A percentile compares a stretch with the other conserved stretches of the same genome.
Evolutionary conservation across 805 yeast genomes (phyloP).

Genomic region (Starmerella cellae): DNA sequence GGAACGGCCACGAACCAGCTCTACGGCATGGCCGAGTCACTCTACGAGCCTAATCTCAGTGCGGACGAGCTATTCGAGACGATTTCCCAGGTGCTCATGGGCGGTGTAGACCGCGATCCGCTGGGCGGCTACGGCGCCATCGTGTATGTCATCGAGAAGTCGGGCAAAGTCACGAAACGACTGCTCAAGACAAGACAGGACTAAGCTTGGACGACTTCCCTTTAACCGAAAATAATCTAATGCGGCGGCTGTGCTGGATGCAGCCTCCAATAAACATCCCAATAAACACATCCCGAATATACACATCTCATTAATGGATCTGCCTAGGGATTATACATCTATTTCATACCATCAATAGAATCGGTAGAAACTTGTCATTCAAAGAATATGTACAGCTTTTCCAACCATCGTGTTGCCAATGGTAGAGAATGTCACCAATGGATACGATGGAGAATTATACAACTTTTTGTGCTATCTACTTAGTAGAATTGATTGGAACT

Average conservation of each 20-base stretch:
- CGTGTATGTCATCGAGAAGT: slow-evolving; percentile 54
- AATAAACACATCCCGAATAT: no score
- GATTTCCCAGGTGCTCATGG: slow-evolving; percentile 80
- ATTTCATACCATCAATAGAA: no score
- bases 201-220: slow-evolving; percentile 35
- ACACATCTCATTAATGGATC: no score
- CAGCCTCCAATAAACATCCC: not conserved
- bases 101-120: slow-evolving; percentile 95
- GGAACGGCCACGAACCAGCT: slow-evolving; percentile 97
- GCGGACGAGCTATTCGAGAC: slow-evolving; percentile 95
- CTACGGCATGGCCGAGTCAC: slow-evolving; percentile 95
- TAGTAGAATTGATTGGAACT: no score
- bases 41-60: slow-evolving; percentile 85
- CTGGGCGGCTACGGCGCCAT: slow-evolving; percentile 97
- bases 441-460: no score
- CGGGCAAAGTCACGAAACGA: slow-evolving; percentile 77
- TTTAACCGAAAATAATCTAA: not conserved
- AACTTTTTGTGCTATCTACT: no score
- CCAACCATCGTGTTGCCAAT: no score
- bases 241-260: not conserved
- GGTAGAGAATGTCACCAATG: no score
- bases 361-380: no score
- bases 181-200: slow-evolving; percentile 92
- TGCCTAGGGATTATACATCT: no score
- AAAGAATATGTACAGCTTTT: no score